These are phyloP conservation scores for Metschnikowia santaceciliae DNA, from an alignment of 805 yeast genomes.

Conservation along the genomic window DNA sequence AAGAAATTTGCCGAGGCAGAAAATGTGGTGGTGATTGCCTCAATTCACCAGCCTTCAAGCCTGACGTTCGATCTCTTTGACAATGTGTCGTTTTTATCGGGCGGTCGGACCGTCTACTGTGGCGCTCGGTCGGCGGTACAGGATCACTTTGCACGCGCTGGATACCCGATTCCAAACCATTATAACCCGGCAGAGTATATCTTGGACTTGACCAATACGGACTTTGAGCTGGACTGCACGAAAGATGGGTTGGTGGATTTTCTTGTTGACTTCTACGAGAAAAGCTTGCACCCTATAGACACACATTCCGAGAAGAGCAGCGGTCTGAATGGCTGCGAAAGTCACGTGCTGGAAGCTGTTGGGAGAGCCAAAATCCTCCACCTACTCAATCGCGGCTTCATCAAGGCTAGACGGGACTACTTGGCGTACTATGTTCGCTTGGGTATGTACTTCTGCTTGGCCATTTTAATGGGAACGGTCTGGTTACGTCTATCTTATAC, in stretches of 20 bases:
- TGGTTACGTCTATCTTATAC: slow-evolving; percentile 26
- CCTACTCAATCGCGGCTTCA: slow-evolving; percentile 23
- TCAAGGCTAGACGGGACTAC: slow-evolving; percentile 33
- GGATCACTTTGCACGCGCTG: slow-evolving; percentile 42
- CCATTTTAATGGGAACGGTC: slow-evolving; percentile 40
- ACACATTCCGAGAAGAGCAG: neutral
- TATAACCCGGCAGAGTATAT: slow-evolving; percentile 27
- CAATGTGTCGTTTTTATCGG: slow-evolving; percentile 59
- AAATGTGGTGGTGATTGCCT: slow-evolving; percentile 68
- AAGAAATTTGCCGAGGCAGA: slow-evolving; percentile 39
- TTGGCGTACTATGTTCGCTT: slow-evolving; percentile 36
- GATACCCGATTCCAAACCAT: slow-evolving; percentile 17
- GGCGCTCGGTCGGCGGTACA: slow-evolving; percentile 45
- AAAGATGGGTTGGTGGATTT: neutral
- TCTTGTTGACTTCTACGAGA: slow-evolving; percentile 3
- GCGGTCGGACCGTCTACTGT: slow-evolving; percentile 47
- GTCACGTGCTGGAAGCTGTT: neutral
- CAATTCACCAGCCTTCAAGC: slow-evolving; percentile 81
- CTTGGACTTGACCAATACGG: slow-evolving; percentile 28
- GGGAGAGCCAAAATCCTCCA: slow-evolving; percentile 13
- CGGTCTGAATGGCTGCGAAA: neutral
- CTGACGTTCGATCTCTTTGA: slow-evolving; percentile 72
- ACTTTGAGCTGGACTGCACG: slow-evolving; percentile 14
- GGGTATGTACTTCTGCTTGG: slow-evolving; percentile 37
- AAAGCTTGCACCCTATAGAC: neutral